A percentile compares a stretch with the other conserved stretches of the same genome.
Evolutionary conservation across 2,329 filamentous ascomycete species (phyloP).

Genomic region (Botrytis byssoidea): DNA sequence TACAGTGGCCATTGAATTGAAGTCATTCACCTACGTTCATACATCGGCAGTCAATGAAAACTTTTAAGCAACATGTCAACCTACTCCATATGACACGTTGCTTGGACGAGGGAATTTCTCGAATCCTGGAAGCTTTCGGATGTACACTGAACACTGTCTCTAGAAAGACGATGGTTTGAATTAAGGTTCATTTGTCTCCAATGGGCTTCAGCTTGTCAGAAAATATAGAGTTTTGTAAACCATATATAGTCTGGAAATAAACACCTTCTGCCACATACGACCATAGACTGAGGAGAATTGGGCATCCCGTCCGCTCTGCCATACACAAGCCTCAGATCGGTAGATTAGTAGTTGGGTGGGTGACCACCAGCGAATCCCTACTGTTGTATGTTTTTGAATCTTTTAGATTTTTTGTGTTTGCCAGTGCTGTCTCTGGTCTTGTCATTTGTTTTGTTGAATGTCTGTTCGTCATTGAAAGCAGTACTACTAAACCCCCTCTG

Average conservation of each 20-base stretch:
- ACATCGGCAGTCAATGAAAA: background rate
- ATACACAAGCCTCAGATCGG: background rate
- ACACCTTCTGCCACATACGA: accelerated
- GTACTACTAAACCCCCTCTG: background rate
- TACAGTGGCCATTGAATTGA: too few species aligned
- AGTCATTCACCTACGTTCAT: too few species aligned
- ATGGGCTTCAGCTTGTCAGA: accelerated
- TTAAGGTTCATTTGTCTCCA: background rate
- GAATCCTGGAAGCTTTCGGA: background rate
- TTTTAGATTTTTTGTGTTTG: background rate
- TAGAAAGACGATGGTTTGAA: background rate
- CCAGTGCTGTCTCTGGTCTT: background rate
- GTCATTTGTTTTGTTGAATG: background rate
- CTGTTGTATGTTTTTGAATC: background rate
- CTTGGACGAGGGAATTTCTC: background rate
- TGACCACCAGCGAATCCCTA: background rate
- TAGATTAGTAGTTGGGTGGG: background rate
- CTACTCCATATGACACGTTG: background rate
- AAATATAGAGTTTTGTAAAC: background rate
- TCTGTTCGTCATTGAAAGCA: background rate
- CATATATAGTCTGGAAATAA: background rate
- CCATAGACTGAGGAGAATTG: background rate
- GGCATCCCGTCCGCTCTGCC: background rate
- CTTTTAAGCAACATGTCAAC: background rate
- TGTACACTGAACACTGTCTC: background rate